A percentile compares a stretch with the other conserved stretches of the same genome.
Conservation (phyloP, 2,329 filamentous ascomycete species). For the Aspergillus puulaauensis region DNA sequence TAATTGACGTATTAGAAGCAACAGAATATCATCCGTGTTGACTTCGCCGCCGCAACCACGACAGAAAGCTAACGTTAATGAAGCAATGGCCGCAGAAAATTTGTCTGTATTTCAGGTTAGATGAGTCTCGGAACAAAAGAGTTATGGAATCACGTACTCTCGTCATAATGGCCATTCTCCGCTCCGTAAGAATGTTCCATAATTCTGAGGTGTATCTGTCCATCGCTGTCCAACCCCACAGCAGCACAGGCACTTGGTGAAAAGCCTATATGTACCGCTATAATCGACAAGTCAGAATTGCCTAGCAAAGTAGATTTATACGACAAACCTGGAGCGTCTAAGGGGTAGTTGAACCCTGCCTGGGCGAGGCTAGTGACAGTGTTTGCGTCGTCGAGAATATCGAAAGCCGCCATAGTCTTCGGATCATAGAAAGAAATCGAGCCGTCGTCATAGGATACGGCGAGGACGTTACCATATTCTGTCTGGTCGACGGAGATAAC, state of each 20-base stretch:
- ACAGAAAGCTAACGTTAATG: constrained; percentile 56
- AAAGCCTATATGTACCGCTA: constrained; percentile 40
- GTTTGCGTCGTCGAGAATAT: constrained; percentile 62
- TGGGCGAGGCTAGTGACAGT: constrained; percentile 71
- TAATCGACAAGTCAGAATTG: constrained; percentile 11
- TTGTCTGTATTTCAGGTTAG: constrained; percentile 28
- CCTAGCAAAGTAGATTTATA: neutral
- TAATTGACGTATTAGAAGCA: constrained; percentile 58
- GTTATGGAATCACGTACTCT: constrained; percentile 30
- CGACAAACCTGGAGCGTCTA: constrained; percentile 60
- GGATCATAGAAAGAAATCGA: constrained; percentile 78
- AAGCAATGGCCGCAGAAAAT: constrained; percentile 58
- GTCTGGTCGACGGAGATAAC: constrained; percentile 67
- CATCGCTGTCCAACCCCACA: constrained; percentile 38
- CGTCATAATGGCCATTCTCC: constrained; percentile 35
- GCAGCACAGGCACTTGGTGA: constrained; percentile 47
- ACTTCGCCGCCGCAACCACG: constrained; percentile 48
- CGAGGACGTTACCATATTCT: constrained; percentile 69
- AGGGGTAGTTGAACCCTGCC: constrained; percentile 71
- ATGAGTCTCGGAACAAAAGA: neutral
- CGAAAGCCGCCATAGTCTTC: constrained; percentile 67
- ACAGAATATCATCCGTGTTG: constrained; percentile 70
- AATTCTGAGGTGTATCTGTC: constrained; percentile 37
- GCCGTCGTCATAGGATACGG: constrained; percentile 76
- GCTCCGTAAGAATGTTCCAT: constrained; percentile 44